A percentile compares a stretch with the other conserved stretches of the same genome.
Conservation (phyloP, 1,139 yeast genomes). For the Blastobotrys apis region DNA sequence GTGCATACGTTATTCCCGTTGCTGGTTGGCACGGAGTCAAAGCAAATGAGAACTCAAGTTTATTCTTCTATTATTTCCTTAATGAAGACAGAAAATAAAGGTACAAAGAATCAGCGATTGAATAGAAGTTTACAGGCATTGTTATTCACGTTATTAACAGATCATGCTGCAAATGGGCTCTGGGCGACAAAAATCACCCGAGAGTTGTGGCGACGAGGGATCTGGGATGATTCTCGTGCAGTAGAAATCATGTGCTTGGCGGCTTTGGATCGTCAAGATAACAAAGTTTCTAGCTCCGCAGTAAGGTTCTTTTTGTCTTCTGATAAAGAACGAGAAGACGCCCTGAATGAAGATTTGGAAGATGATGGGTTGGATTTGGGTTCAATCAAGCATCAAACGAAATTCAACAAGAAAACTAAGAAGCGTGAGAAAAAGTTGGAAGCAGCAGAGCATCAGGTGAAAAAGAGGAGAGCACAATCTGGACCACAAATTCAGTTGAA, state of each 20-base stretch:
- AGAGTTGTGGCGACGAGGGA: slow-evolving; percentile 94
- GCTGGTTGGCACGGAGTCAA: slow-evolving; percentile 65
- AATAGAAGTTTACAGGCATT: slow-evolving; percentile 89
- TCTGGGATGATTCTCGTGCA: slow-evolving; percentile 96
- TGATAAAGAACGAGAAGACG: slow-evolving; percentile 89
- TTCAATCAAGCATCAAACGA: slow-evolving; percentile 72
- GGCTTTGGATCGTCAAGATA: slow-evolving; percentile 70
- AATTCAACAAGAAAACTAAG: slow-evolving; percentile 75
- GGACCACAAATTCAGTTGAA: slow-evolving; percentile 61
- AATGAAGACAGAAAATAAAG: slow-evolving; percentile 76
- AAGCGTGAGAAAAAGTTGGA: slow-evolving; percentile 78
- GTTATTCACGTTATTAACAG: slow-evolving; percentile 70
- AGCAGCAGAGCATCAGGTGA: slow-evolving; percentile 60
- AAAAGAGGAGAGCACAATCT: slow-evolving; percentile 50
- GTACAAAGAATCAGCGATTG: slow-evolving; percentile 78
- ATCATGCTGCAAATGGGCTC: slow-evolving; percentile 64
- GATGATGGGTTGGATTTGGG: slow-evolving; percentile 43
- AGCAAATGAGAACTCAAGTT: slow-evolving; percentile 75
- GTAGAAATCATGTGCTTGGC: slow-evolving; percentile 97
- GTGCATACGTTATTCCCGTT: slow-evolving; percentile 88
- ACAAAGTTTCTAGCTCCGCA: slow-evolving; percentile 86
- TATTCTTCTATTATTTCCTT: slow-evolving; percentile 73
- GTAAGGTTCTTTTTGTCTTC: slow-evolving; percentile 90
- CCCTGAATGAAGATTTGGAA: slow-evolving; percentile 65
- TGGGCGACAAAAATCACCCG: slow-evolving; percentile 97